Evolutionary conservation across 2,329 filamentous ascomycete genomes (phyloP), one percentile per base, ranked within the genome.

Genomic region (Cladosporium austrohemisphaericum): DNA sequence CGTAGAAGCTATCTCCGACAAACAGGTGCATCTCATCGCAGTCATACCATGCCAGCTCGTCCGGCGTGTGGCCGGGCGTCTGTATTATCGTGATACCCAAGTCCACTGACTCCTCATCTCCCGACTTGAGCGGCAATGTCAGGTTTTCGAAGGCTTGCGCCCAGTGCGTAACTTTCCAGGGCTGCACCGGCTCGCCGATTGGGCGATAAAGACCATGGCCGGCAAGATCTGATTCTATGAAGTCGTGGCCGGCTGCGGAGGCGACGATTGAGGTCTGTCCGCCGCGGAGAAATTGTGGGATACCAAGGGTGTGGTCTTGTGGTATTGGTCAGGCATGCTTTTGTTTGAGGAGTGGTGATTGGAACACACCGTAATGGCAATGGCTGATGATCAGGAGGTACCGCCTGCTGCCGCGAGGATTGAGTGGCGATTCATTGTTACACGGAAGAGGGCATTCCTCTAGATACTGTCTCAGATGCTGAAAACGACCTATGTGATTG

Each of bases 41-140:
- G 41, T 76, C 73, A 56, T 72, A 76, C 59, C 71, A 69, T 1
- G 72, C 71, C 1, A 76, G 54, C 16, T 68, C 65, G 50, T 75
- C 72, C 0, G 72, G 73, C 0, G 71, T 75, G 53, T 76, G 72
- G n/a, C 74, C 74, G 2, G 73, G 72, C 0, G 71, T 70, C 14
- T 75, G 70, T 7, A 75, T 59, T 19, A 76, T 65, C n/a, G 64
- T 67, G 23, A 76, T 62, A 1, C 63, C 61, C n/a, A 74, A 59
- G 20, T 60, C 54, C 8, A 50, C 23, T 35, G 22, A n/a, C 19
- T 49, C 33, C 14, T 29, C 28, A 3, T 49, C 52, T 9, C 48
- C 25, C 10, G 28, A 3, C 11, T 54, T 51, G 23, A 58, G 46
- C 3, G 56, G 57, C 28, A 51, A 58, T 5, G 51, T 40, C 5